Evolutionary conservation across 2,329 filamentous ascomycete species (phyloP).

Genomic region (Scedosporium apiospermum): DNA sequence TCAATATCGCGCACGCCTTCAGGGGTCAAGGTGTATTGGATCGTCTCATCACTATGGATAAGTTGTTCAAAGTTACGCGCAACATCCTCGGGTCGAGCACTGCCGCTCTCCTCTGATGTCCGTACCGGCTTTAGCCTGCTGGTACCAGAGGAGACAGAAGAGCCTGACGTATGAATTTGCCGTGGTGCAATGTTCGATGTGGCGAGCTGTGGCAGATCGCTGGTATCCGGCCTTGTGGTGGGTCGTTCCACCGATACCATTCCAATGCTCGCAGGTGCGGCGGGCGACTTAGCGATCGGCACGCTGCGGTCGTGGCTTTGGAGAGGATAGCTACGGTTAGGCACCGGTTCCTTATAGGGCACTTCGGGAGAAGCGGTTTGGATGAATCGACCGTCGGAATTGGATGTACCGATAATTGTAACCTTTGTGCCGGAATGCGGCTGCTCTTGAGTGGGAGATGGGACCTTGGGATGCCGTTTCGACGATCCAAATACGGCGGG

Average conservation of each 20-base stretch:
- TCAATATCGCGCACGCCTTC: conserved; percentile 70
- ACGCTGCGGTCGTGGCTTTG: not conserved
- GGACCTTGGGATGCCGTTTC: conserved; percentile 10
- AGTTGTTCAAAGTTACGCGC: conserved; percentile 67
- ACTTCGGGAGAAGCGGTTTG: conserved; percentile 22
- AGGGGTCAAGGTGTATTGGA: conserved; percentile 74
- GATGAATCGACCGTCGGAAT: conserved; percentile 20
- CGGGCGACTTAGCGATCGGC: not conserved
- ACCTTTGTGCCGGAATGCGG: conserved; percentile 22
- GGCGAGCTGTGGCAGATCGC: not conserved
- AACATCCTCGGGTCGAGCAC: conserved; percentile 43
- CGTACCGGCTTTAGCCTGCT: conserved; percentile 43
- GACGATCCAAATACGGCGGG: conserved; percentile 15
- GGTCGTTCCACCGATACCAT: conserved; percentile 28
- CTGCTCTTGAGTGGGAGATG: conserved; percentile 13
- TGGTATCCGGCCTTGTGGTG: not conserved
- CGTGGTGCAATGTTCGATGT: conserved; percentile 14
- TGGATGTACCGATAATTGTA: conserved; percentile 21
- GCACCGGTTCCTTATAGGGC: conserved; percentile 18
- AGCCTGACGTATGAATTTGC: conserved; percentile 38
- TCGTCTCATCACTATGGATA: conserved; percentile 72
- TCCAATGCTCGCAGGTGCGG: conserved; percentile 21
- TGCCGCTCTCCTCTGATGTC: conserved; percentile 47
- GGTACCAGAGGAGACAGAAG: conserved; percentile 38
- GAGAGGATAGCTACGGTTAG: conserved; percentile 3